Base-by-base conservation (phyloP, 1,284 basidiomycete genomes). In the Marasmius oreades region DNA sequence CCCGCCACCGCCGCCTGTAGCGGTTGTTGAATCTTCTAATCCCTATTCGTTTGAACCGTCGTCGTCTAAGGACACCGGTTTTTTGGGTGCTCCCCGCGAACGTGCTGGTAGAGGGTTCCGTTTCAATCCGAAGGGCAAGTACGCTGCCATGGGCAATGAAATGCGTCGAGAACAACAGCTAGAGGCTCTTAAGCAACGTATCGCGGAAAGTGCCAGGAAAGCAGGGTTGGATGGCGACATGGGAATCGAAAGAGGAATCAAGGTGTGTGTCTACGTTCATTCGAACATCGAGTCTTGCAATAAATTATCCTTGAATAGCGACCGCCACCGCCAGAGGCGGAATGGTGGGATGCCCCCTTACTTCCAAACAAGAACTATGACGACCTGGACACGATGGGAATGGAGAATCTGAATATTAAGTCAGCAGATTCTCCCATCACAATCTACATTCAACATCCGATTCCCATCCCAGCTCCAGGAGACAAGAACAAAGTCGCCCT, bases 271-370 rank as follows among this genome's bases (percentile, higher is more conserved):
- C 36, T 44, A 46, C 52, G 43, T 50, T 37, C 52, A 37, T 55
- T 33, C 45, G 53, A n/a, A 20, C 12, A 24, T 14, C 5, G 34
- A 44, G n/a, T 24, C 31, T 43, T 44, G 23, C 43, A 46, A 14
- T 33, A 42, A 22, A 54, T 14, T 28, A 11, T 24, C 31, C 44
- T 36, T 37, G 54, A 33, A 11, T 65, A 94, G 86, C 81, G 94
- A 45, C 83, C 86, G 56, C 80, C 88, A 0, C 96, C 96, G 4
- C 97, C 96, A 0, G 87, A 86, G 5, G 82, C 90, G 7, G 96
- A 99, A 71, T 99, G 96, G 96, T 99, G 97, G 96, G 97, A 99
- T 71, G 85, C 82, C 31, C 84, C 91, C 0, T 77, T 98, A n/a
- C 73, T 99, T 10, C 88, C 92, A 0, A 84, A 79, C 63, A 85